These are phyloP conservation scores for Penicillium malachiteum DNA, from an alignment of 495 filamentous ascomycete species.

Conservation along the genomic window DNA sequence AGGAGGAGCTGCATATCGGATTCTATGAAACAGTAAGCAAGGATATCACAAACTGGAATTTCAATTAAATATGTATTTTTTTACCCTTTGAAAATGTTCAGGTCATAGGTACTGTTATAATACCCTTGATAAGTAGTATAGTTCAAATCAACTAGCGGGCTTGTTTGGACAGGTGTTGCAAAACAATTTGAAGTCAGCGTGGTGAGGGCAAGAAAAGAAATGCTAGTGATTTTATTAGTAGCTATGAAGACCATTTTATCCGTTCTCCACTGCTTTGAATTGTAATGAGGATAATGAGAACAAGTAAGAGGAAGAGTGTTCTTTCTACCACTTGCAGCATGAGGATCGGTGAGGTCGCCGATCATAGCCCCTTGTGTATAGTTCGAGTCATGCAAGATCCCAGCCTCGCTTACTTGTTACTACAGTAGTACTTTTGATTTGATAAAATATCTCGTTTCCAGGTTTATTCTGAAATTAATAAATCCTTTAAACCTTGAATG, in stretches of 20 bases:
- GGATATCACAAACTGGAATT: neutral
- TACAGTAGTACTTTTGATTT: no score
- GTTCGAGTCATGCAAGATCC: no score
- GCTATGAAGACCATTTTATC: neutral
- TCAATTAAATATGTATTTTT: neutral
- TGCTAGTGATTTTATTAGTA: neutral
- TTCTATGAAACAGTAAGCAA: conserved; percentile 14
- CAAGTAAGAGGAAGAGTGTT: no score
- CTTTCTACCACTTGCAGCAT: no score
- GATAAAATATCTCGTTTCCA: no score
- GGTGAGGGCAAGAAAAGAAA: neutral
- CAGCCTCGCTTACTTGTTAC: no score
- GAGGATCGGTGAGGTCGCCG: no score
- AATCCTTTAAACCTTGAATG: no score
- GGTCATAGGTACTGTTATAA: conserved; percentile 11
- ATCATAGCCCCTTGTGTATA: no score
- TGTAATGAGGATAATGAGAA: no score
- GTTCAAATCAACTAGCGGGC: conserved; percentile 18
- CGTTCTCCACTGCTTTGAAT: no score
- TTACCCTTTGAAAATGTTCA: conserved; percentile 29
- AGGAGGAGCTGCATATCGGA: conserved; percentile 40
- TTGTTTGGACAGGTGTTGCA: neutral
- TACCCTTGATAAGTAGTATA: conserved; percentile 24
- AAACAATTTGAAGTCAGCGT: neutral
- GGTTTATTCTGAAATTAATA: no score